phyloP scores from a whole-genome alignment of 1,284 basidiomycete genomes.

The Moesziomyces globuligerus region DNA sequence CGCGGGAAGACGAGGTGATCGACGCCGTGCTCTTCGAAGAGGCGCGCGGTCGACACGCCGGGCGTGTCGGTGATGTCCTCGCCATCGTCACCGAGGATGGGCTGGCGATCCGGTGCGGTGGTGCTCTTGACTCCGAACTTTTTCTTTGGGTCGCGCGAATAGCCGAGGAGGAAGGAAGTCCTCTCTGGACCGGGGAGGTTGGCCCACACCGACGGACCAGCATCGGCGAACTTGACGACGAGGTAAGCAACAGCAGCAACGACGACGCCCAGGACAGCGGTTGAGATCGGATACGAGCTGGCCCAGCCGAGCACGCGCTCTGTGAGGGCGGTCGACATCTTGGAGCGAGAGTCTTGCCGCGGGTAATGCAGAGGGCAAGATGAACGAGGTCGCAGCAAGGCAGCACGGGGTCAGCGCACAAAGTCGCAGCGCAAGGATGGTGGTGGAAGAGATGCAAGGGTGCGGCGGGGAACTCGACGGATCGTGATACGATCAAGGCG shows the following conservation, averaged over 20 bases:
- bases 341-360: neutral
- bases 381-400: neutral
- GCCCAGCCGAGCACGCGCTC: conserved; percentile 22
- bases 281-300: conserved; percentile 13
- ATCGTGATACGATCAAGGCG: too few species aligned
- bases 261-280: conserved; percentile 7
- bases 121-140: conserved; percentile 33
- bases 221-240: conserved; percentile 10
- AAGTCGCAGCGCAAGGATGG: neutral
- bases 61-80: conserved; percentile 41
- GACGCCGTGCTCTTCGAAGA: conserved; percentile 27
- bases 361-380: neutral
- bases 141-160: conserved; percentile 25
- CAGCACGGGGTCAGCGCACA: too few species aligned
- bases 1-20: conserved; percentile 43
- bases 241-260: conserved; percentile 15
- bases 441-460: too few species aligned
- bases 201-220: conserved; percentile 35
- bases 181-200: conserved; percentile 31
- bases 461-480: too few species aligned
- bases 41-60: conserved; percentile 22
- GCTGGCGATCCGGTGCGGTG: conserved; percentile 17
- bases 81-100: conserved; percentile 36
- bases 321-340: conserved; percentile 29
- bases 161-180: conserved; percentile 31